Evolutionary conservation across 768 basidiomycete species (phyloP).

Genomic region (Trametopsis cervina): DNA sequence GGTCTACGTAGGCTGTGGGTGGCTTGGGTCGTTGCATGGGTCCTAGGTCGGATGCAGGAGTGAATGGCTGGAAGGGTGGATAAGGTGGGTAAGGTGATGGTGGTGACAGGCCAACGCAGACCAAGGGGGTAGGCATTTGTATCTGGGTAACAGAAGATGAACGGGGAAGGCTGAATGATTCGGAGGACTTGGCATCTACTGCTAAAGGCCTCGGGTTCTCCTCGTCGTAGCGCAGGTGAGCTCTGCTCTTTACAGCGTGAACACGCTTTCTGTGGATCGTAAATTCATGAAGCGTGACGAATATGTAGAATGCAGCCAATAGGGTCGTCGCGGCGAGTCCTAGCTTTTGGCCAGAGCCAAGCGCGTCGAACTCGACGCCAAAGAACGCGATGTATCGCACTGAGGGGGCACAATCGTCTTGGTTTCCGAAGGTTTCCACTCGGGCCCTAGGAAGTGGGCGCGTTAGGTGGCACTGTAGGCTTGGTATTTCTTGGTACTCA

Average conservation of each 20-base stretch:
- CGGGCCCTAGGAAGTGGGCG: constrained; percentile 21
- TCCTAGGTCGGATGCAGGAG: not conserved
- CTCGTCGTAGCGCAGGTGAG: too few relatives aligned
- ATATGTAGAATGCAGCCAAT: constrained; percentile 25
- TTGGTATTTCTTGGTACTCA: constrained; percentile 16
- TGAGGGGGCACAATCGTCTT: constrained; percentile 20
- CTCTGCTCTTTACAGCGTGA: constrained; percentile 14
- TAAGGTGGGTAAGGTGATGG: too few relatives aligned
- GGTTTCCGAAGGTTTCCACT: constrained; percentile 24
- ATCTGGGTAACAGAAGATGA: not conserved
- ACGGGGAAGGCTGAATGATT: not conserved
- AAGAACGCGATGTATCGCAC: constrained; percentile 30
- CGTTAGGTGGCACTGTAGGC: not conserved
- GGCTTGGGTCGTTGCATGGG: constrained; percentile 18
- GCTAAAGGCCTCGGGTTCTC: constrained; percentile 18
- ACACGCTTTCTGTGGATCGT: too few relatives aligned
- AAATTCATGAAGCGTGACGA: constrained; percentile 31
- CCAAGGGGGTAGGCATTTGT: not conserved
- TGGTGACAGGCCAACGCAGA: too few relatives aligned
- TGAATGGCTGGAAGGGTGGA: too few relatives aligned
- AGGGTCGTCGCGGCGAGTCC: constrained; percentile 28
- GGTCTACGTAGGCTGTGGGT: constrained; percentile 31
- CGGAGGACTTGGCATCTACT: not conserved
- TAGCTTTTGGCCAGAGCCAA: constrained; percentile 24
- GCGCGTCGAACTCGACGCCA: constrained; percentile 25